Evolutionary conservation across 495 filamentous ascomycete species (phyloP), one percentile per base, ranked within the genome.

Genomic region (Rhypophila decipiens): DNA sequence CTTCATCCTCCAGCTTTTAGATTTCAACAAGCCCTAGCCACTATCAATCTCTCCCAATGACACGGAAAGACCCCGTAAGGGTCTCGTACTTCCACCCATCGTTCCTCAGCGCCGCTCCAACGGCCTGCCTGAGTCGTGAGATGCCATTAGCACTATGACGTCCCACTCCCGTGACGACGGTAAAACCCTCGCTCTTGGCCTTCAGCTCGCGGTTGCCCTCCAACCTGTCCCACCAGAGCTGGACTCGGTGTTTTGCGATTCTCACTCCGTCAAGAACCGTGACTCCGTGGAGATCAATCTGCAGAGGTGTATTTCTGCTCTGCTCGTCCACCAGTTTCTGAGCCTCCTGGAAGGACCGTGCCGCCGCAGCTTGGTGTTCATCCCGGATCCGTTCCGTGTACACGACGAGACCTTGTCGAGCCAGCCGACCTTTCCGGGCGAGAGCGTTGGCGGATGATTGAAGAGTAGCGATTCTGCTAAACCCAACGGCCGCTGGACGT

Each of bases 61-160:
- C 77, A 34, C 79, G 58, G 38, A 89, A 71, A 24, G 74, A 68
- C 0, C 90, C 90, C 9, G 77, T 74, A 24, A 76, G 67, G 24
- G 85, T 71, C 63, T 88, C 77, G 24, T 94, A 71, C 51, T 78
- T 85, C 93, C 93, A 98, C 0, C 88, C 89, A 45, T 91, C 86
- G 31, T 73, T 73, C 39, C 79, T 70, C 44, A 98, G 62, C 69
- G 84, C 84, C 59, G 76, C 85, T 42, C 70, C 80, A 1, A 98
- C 89, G n/a, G 87, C 85, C 27, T 86, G 87, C 2, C 88, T 82
- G 20, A 98, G 53, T 47, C 79, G 83, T 1, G 82, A 82, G 24
- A 73, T 83, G 0, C 90, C 88, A 34, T 82, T 82, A n/a, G 77
- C 76, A 41, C 81, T 89, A 59, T 98, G 93, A 24, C 70, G 68